phyloP scores from a whole-genome alignment of 352 stramenopile genomes.

The Pythium brassicae region DNA sequence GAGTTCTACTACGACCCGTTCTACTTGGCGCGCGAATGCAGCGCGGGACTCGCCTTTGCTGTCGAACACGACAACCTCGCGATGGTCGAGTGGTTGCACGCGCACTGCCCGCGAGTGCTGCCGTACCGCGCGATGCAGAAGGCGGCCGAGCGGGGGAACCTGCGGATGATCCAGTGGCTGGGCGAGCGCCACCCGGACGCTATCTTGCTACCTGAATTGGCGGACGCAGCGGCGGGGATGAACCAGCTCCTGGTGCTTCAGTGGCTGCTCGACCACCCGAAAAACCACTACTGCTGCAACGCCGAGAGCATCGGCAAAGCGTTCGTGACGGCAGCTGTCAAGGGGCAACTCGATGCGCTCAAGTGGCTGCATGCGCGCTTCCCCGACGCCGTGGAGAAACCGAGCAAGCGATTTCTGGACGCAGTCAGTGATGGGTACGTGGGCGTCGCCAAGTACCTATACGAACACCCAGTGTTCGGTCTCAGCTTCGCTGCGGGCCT shows the following conservation, averaged over 20 bases:
- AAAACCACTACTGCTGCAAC: background rate
- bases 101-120: background rate
- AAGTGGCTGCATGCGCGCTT: background rate
- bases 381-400: background rate
- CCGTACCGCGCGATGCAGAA: background rate
- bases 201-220: background rate
- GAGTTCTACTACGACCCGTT: background rate
- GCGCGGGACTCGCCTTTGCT: background rate
- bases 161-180: background rate
- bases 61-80: background rate
- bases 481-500: background rate
- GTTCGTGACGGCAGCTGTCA: background rate
- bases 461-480: background rate
- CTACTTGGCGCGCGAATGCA: background rate
- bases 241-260: background rate
- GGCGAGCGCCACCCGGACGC: background rate
- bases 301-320: background rate
- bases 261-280: background rate
- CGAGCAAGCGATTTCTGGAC: background rate
- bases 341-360: background rate
- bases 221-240: background rate
- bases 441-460: background rate
- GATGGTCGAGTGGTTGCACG: slow-evolving; percentile 1
- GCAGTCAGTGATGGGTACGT: background rate
- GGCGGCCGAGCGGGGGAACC: background rate